phyloP scores from a whole-genome alignment of 805 yeast genomes.

The Suhomyces xylopsoci region DNA sequence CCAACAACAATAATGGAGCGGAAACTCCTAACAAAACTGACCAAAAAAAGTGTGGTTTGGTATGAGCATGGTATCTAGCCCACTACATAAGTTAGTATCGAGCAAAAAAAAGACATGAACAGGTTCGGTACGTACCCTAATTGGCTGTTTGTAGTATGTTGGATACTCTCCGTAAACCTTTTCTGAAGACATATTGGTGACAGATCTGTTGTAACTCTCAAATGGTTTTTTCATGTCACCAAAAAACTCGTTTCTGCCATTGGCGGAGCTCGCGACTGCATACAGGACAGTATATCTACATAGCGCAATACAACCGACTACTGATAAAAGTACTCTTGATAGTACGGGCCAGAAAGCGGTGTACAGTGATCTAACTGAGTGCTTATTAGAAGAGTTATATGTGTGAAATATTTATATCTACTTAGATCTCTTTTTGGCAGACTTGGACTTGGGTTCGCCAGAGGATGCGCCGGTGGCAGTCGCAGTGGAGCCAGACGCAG shows the following conservation, averaged over 20 bases:
- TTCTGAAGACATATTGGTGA: constrained; percentile 19
- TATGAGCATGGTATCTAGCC: constrained; percentile 73
- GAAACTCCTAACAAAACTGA: constrained; percentile 61
- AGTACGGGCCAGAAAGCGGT: background rate
- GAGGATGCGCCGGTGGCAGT: constrained; percentile 3
- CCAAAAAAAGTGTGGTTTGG: constrained; percentile 70
- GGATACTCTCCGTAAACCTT: constrained; percentile 52
- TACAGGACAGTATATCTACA: background rate
- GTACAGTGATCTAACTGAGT: too few relatives aligned
- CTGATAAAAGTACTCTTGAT: background rate
- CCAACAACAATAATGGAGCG: constrained; percentile 62
- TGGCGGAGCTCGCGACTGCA: constrained; percentile 4
- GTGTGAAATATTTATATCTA: background rate
- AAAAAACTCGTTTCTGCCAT: constrained; percentile 2
- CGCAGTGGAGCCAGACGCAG: background rate
- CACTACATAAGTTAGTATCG: constrained; percentile 43
- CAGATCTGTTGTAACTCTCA: background rate
- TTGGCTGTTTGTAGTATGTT: constrained; percentile 57
- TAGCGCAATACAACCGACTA: background rate
- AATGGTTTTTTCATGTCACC: constrained; percentile 2
- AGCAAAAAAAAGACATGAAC: background rate
- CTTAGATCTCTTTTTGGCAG: constrained; percentile 7
- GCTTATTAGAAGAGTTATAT: too few relatives aligned
- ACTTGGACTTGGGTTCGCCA: constrained; percentile 5
- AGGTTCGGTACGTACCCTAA: constrained; percentile 50